A percentile compares a stretch with the other conserved stretches of the same genome.
These are phyloP conservation scores for Cyclotella choctawhatcheeana DNA, from an alignment of 108 stramenopile species.

Conservation along the genomic window DNA sequence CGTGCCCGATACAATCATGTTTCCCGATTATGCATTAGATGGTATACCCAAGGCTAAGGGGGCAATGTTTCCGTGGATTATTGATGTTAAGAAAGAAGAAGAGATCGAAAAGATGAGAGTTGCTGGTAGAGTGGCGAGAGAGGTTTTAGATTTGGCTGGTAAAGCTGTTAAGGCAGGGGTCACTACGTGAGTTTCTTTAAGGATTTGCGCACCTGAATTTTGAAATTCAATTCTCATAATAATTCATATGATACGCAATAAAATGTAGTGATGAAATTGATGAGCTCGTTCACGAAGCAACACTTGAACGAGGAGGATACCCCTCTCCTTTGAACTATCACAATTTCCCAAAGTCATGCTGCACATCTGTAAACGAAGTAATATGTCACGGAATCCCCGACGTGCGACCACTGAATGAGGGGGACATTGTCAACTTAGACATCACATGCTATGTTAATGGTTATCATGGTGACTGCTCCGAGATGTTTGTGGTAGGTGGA, in stretches of 20 bases:
- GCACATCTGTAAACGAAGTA: conserved; percentile 98
- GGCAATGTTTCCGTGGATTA: conserved; percentile 30
- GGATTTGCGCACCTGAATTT: too few relatives aligned
- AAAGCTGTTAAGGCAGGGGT: conserved; percentile 79
- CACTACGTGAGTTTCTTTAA: too few relatives aligned
- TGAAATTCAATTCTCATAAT: too few relatives aligned
- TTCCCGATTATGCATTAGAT: conserved; percentile 85
- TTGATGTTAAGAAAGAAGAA: conserved; percentile 86
- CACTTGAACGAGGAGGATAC: conserved; percentile 55
- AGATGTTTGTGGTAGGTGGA: conserved; percentile 96
- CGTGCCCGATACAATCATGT: not conserved
- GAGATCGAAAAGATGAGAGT: conserved; percentile 94
- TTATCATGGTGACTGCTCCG: conserved; percentile 97
- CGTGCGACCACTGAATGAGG: conserved; percentile 76
- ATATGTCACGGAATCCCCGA: conserved; percentile 99
- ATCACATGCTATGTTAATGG: conserved; percentile 93
- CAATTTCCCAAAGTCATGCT: conserved; percentile 97
- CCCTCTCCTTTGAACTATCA: conserved; percentile 98
- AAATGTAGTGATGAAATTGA: conserved; percentile 98
- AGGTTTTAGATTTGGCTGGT: conserved; percentile 94
- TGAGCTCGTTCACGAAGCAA: conserved; percentile 87
- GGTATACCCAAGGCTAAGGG: conserved; percentile 64
- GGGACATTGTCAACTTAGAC: conserved; percentile 97
- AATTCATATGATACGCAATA: too few relatives aligned
- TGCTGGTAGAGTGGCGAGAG: conserved; percentile 84